These are phyloP conservation scores for Phytophthora citrophthora DNA, from an alignment of 352 stramenopile genomes.

Conservation along the genomic window DNA sequence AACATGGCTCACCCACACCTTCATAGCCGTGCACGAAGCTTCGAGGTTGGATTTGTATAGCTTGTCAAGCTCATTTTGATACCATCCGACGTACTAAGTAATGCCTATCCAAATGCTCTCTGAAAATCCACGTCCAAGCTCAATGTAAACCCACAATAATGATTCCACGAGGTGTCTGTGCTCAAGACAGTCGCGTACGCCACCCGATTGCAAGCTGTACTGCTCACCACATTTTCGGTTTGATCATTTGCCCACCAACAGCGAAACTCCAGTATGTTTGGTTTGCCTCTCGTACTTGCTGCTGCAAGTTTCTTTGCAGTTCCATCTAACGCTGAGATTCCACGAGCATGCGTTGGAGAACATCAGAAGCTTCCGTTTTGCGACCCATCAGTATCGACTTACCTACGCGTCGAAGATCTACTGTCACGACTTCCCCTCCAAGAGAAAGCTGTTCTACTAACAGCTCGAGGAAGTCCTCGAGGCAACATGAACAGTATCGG, in stretches of 20 bases:
- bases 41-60: no score
- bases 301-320: conserved; percentile 3
- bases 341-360: conserved; percentile 48
- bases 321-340: conserved; percentile 32
- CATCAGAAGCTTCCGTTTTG: conserved; percentile 37
- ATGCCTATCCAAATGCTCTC: conserved; percentile 10
- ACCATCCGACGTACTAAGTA: no score
- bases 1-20: no score
- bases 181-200: conserved; percentile 3
- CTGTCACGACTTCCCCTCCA: conserved; percentile 61
- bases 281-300: conserved; percentile 2
- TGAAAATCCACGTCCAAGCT: neutral
- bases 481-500: conserved; percentile 78
- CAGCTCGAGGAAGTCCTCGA: conserved; percentile 58
- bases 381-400: conserved; percentile 53
- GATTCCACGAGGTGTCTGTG: neutral
- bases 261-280: conserved; percentile 2
- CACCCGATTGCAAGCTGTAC: neutral
- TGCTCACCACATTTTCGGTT: neutral
- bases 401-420: conserved; percentile 73
- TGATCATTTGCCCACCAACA: neutral
- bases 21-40: no score
- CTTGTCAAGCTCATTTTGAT: no score
- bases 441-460: conserved; percentile 73
- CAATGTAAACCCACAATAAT: neutral